Base-by-base conservation (phyloP, 352 stramenopile genomes). In the Pythium folliculosum region DNA sequence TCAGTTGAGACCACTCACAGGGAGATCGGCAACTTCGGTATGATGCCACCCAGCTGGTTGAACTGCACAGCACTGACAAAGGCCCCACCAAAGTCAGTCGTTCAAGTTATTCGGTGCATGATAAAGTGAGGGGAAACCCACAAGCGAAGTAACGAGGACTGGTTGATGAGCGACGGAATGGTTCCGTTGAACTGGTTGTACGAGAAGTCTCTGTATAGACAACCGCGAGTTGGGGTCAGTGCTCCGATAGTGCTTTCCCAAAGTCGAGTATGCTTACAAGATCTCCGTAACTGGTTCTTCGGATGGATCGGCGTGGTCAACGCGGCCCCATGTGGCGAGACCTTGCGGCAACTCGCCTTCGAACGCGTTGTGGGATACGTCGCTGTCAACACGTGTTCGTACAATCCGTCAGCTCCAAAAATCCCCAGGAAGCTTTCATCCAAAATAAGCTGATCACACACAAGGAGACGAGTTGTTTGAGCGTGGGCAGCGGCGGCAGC, bases 311-410 rank as follows among this genome's bases (percentile, higher is more conserved):
- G 72, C 57, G 14, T 75, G 77, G 32, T 90, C 76, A 57, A 82
- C 70, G 35, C 77, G 70, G 0, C 80, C 81, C 67, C 79, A 86
- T 2, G 64, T 37, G 7, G 73, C 63, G 19, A 90, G n/a, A 19
- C 77, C 61, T 17, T 35, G 4, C 10, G 81, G 80, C 13, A 90
- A 67, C 0, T 65, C 43, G 1, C 78, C 81, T n/a, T 75, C 68
- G 5, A 90, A 71, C 0, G 66, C 35, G 54, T 92, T 91, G 38
- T 75, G 62, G 3, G 83, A 89, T 6, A 89, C 21, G 64, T 91
- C 82, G 37, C 82, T 91, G 32, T 19, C 27, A 49, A n/a, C 10
- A 47, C 9, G 40, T 32, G 27, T 32, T 32, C 27, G 27, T 32
- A 32, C 5, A 32, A 32, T 5, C 38, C 27, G 27, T 32, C 27